Base-by-base conservation (phyloP, 208 protist species). In the Acanthamoeba sp. region DNA sequence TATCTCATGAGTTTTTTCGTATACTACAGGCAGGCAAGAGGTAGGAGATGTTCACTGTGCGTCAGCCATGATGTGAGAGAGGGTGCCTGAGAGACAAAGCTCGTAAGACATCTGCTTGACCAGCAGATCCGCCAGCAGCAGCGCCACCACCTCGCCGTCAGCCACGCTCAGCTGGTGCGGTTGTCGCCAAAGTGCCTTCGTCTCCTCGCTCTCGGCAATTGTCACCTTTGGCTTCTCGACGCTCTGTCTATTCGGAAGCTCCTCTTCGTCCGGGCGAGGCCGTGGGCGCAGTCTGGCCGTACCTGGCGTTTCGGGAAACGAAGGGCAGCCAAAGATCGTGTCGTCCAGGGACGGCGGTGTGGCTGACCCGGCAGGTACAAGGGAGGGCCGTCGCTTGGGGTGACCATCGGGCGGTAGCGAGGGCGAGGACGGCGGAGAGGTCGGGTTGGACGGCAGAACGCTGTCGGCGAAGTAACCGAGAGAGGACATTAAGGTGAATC, bases 101-200 rank as follows among this genome's bases (percentile, higher is more conserved):
- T 87, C 76, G 76, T 87, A 87, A 29, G n/a, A 14, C 76, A 87
- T 59, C 76, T 87, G 76, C 42, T 87, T 87, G 20, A 87, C 76
- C 20, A 87, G 14, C 24, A 87, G 76, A 36, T 87, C 76, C n/a
- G 76, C 76, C 38, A 87, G 38, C 42, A 87, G 76, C 0, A 57
- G 29, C 38, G 10, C 76, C 45, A 57, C 76, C 20, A 87, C 76
- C 29, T 57, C n/a, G 32, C n/a, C 48, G 20, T 50, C 48, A 18
- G 38, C 69, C 4, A 27, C 69, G 29, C 34, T 48, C 36, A 78
- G 36, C 69, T 40, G 69, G 34, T 24, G 34, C 29, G 64, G 27
- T 18, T 73, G 20, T 73, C 12, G 64, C n/a, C n/a, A n/a, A 52
- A 1, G 62, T 9, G 62, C 29, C 62, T n/a, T 45, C 36, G 40